Evolutionary conservation across 306 rosid species (phyloP).

Genomic region (Prinsepia uniflora): DNA sequence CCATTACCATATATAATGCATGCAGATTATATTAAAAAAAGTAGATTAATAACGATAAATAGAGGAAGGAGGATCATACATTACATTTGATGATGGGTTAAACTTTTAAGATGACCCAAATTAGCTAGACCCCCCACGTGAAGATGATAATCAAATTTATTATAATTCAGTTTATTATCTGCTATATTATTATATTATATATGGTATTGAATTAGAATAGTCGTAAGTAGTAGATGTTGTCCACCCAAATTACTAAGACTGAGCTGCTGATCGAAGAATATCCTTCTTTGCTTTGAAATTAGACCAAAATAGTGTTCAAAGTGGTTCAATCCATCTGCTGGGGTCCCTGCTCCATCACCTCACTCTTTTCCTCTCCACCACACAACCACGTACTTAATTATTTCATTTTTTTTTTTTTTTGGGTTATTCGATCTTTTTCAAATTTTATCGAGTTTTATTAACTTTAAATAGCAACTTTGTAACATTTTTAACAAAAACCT

Average conservation of each 20-base stretch:
- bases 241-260: slow-evolving; percentile 31
- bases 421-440: no score
- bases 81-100: not conserved
- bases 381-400: not conserved
- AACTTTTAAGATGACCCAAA: not conserved
- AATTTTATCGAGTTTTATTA: no score
- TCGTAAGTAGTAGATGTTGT: slow-evolving; percentile 29
- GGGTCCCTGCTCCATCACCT: slow-evolving; percentile 7
- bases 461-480: no score
- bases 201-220: not conserved
- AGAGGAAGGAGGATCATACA: not conserved
- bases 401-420: not conserved
- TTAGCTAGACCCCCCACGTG: slow-evolving; percentile 32
- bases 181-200: not conserved
- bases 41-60: not conserved
- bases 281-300: slow-evolving; percentile 34
- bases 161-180: not conserved
- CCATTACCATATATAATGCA: no score
- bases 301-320: slow-evolving; percentile 38
- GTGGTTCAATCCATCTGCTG: not conserved
- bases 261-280: slow-evolving; percentile 19
- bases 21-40: no score
- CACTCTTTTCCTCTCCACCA: not conserved
- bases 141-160: slow-evolving; percentile 2
- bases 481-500: no score